A percentile compares a stretch with the other conserved stretches of the same genome.
These are phyloP conservation scores for Aspergillus egyptiacus DNA, from an alignment of 495 filamentous ascomycete genomes.

Conservation along the genomic window DNA sequence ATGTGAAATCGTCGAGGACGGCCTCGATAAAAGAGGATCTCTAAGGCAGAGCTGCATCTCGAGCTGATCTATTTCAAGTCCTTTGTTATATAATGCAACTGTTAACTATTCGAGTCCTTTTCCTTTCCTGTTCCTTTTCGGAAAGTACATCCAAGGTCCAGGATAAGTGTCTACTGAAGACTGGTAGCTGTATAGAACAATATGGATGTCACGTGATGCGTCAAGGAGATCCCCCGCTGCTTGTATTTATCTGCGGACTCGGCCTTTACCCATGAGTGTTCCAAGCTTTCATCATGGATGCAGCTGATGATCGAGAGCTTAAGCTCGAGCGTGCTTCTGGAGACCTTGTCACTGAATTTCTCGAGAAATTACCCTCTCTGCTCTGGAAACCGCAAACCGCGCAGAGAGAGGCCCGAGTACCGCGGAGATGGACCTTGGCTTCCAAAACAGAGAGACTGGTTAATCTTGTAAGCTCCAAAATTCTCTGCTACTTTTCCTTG, in stretches of 20 bases:
- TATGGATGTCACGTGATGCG: slow-evolving; percentile 13
- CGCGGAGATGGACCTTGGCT: slow-evolving; percentile 37
- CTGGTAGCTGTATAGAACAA: neutral
- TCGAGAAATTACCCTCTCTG: slow-evolving; percentile 45
- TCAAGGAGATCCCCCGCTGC: slow-evolving; percentile 9
- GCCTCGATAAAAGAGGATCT: slow-evolving; percentile 6
- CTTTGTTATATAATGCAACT: neutral
- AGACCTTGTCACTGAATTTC: slow-evolving; percentile 62
- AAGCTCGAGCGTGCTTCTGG: slow-evolving; percentile 66
- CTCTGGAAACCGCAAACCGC: slow-evolving; percentile 36
- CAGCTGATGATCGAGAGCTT: slow-evolving; percentile 58
- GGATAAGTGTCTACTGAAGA: neutral
- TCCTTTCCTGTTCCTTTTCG: too few relatives aligned
- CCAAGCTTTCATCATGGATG: slow-evolving; percentile 38
- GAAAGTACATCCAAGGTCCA: too few relatives aligned
- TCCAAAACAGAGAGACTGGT: slow-evolving; percentile 40
- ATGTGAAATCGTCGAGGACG: neutral
- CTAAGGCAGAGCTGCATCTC: neutral
- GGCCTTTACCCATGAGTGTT: neutral
- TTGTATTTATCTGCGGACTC: neutral
- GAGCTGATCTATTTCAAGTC: neutral
- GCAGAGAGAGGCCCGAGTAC: slow-evolving; percentile 25
- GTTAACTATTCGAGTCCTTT: too few relatives aligned
- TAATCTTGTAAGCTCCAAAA: slow-evolving; percentile 30
- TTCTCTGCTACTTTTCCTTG: neutral